A percentile compares a stretch with the other conserved stretches of the same genome.
Conservation (phyloP, 495 filamentous ascomycete species). For the Stereocaulon alpinum region DNA sequence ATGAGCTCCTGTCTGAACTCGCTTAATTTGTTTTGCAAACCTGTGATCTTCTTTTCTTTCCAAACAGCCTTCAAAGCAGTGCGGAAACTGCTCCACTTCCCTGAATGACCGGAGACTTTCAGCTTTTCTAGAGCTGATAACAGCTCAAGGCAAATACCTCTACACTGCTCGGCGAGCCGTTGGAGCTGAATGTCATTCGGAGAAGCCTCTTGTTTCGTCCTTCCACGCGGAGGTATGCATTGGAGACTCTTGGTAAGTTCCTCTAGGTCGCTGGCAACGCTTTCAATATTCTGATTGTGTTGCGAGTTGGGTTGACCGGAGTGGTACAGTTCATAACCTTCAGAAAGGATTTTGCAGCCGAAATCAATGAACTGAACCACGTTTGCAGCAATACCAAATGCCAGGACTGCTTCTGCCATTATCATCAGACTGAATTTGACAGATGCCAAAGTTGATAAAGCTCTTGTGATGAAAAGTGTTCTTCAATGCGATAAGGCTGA, state of each 20-base stretch:
- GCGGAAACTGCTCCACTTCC: background rate
- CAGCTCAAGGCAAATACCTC: background rate
- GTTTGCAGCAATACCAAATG: background rate
- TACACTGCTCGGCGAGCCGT: background rate
- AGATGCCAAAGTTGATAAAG: no score
- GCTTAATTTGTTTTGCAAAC: background rate
- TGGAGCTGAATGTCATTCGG: background rate
- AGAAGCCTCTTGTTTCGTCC: background rate
- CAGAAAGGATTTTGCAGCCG: background rate
- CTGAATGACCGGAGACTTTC: background rate
- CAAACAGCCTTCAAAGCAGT: background rate
- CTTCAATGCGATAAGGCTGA: background rate
- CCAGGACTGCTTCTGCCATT: background rate
- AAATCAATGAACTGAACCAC: background rate
- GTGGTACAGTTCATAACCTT: background rate
- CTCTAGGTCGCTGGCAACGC: background rate
- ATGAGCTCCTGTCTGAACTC: background rate
- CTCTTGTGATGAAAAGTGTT: no score
- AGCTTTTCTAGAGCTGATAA: background rate
- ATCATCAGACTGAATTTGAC: background rate
- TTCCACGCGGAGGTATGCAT: background rate
- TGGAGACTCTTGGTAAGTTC: background rate
- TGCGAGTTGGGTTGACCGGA: background rate
- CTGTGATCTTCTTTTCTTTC: background rate
- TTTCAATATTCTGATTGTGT: background rate